Evolutionary conservation across 2,329 filamentous ascomycete species (phyloP), one percentile per base, ranked within the genome.

Genomic region (Grosmannia huntii): DNA sequence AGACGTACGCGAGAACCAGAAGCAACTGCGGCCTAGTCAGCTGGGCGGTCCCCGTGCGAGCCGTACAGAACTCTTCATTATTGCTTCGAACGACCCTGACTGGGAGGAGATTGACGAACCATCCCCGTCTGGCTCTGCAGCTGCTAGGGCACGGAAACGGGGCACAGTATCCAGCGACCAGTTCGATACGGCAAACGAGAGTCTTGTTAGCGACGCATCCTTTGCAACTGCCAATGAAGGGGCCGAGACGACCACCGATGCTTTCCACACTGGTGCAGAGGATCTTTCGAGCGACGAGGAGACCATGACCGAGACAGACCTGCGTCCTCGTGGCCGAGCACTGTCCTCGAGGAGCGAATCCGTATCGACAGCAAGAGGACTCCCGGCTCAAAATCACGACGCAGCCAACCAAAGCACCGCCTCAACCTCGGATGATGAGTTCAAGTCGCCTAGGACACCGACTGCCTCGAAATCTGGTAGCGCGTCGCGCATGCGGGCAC

Each of bases 181-280:
- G 1, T 92, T 91, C 64, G 88, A 94, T 60, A 92, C 88, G 6
- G 87, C 89, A 44, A 89, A 89, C 60, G 90, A 96, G 67, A 82
- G 81, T 1, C 59, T 57, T 21, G 10, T 59, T 3, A 83, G 78
- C 63, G 83, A 86, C 62, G 81, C 79, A 23, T 81, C 79, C 10
- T 85, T 85, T 62, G 81, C 84, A 66, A 85, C 82, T 1, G 82
- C 82, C 27, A 89, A 95, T 66, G 92, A 96, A 71, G 83, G 84
- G 31, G 81, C 77, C 14, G 96, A 90, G 0, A 91, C 95, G 72
- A 95, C 95, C 72, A 95, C 90, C 12, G 92, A 97, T 64, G 90
- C 90, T 62, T 97, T 97, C 81, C 88, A 95, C 69, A 96, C 92
- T 4, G 90, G 89, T n/a, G 82, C 84, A 19, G 94, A 97, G 65